A percentile compares a stretch with the other conserved stretches of the same genome.
phyloP scores from a whole-genome alignment of 1,284 basidiomycete genomes.

The Ceratobasidium sp. region DNA sequence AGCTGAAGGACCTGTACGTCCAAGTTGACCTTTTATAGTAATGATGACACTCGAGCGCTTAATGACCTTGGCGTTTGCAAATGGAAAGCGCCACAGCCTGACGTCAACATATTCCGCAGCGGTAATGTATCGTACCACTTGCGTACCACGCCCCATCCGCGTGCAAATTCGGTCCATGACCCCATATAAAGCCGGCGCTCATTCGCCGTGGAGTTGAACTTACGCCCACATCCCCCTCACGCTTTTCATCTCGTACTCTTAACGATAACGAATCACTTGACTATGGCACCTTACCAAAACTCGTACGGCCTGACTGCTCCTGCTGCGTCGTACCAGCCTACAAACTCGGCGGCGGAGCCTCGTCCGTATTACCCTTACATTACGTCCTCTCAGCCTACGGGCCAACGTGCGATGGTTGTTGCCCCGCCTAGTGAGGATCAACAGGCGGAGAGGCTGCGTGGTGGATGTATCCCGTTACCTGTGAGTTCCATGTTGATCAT shows the following conservation, averaged over 20 bases:
- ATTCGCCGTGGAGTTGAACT: no score
- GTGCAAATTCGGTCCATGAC: no score
- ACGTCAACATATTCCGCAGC: slow-evolving; percentile 41
- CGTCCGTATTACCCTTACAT: slow-evolving; percentile 39
- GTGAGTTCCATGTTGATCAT: slow-evolving; percentile 22
- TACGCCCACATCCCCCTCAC: background rate
- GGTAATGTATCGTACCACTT: background rate
- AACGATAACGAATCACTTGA: background rate
- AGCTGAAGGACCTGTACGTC: background rate
- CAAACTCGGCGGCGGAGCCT: slow-evolving; percentile 1
- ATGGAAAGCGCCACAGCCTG: slow-evolving; percentile 1
- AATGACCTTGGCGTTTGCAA: background rate
- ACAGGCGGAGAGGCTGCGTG: slow-evolving; percentile 32
- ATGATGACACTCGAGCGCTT: no score
- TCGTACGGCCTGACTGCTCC: slow-evolving; percentile 22
- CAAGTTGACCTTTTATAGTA: slow-evolving; percentile 2
- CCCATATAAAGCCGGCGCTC: slow-evolving; percentile 4
- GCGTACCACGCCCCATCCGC: no score
- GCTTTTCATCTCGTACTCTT: no score
- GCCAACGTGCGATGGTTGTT: slow-evolving; percentile 30
- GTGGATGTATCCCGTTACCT: slow-evolving; percentile 40
- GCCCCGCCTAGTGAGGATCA: slow-evolving; percentile 28
- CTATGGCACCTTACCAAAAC: slow-evolving; percentile 36
- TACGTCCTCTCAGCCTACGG: slow-evolving; percentile 37
- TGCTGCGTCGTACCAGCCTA: slow-evolving; percentile 32